phyloP scores from a whole-genome alignment of 1,284 basidiomycete species.

The Coriolopsis trogii region DNA sequence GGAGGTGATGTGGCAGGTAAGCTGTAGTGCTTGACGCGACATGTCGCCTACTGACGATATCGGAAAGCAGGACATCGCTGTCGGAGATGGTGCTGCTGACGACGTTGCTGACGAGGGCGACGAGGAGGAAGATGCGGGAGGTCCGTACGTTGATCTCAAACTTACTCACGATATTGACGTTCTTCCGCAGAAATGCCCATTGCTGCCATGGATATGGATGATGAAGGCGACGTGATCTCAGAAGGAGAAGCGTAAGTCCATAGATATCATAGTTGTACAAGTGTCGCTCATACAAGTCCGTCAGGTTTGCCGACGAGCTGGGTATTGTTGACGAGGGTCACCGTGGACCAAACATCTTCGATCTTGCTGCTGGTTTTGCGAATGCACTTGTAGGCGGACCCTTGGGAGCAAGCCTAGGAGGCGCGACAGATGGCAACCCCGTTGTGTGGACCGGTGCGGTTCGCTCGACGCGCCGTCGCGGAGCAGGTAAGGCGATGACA shows the following conservation, averaged over 20 bases:
- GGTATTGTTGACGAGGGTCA: slow-evolving; percentile 45
- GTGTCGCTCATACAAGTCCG: slow-evolving; percentile 7
- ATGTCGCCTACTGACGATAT: too few relatives aligned
- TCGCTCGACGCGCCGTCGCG: slow-evolving; percentile 52
- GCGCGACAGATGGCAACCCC: slow-evolving; percentile 40
- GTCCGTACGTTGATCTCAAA: slow-evolving; percentile 27
- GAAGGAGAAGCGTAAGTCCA: slow-evolving; percentile 66
- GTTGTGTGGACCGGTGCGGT: slow-evolving; percentile 49
- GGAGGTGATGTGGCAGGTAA: slow-evolving; percentile 76
- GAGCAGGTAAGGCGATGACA: slow-evolving; percentile 43
- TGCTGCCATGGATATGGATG: slow-evolving; percentile 40
- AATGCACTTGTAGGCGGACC: slow-evolving; percentile 36
- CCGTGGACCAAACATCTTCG: slow-evolving; percentile 52
- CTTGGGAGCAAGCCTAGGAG: slow-evolving; percentile 35
- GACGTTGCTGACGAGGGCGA: slow-evolving; percentile 49
- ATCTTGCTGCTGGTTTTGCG: slow-evolving; percentile 53
- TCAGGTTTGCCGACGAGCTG: slow-evolving; percentile 53
- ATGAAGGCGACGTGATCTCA: slow-evolving; percentile 70
- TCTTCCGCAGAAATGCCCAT: slow-evolving; percentile 24
- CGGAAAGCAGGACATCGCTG: slow-evolving; percentile 63
- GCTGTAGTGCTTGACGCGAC: slow-evolving; percentile 28
- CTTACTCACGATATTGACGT: not conserved
- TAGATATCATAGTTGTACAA: not conserved
- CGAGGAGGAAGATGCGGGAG: slow-evolving; percentile 43
- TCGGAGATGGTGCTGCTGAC: slow-evolving; percentile 42